These are phyloP conservation scores for Gymnopilus dilepis DNA, from an alignment of 768 basidiomycete genomes.

Conservation along the genomic window DNA sequence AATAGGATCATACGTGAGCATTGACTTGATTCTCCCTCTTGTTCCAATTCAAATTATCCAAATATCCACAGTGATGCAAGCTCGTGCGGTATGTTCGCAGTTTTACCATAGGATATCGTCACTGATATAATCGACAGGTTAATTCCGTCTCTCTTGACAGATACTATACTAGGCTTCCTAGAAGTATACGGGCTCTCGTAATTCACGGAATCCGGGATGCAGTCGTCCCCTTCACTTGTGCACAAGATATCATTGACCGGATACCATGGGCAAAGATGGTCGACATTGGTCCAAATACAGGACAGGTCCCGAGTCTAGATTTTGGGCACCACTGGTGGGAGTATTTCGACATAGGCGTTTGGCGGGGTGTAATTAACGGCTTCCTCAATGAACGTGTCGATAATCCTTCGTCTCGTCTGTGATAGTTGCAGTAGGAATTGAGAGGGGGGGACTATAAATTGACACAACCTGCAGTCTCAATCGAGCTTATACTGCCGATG, in stretches of 20 bases:
- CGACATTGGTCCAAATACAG: constrained; percentile 32
- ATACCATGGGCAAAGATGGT: constrained; percentile 38
- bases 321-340: constrained; percentile 49
- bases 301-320: constrained; percentile 39
- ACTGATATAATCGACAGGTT: background rate
- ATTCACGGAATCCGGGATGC: constrained; percentile 47
- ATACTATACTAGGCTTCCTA: constrained; percentile 33
- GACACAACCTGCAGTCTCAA: background rate
- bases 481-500: constrained; percentile 18
- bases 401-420: background rate
- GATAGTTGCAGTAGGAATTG: background rate
- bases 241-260: constrained; percentile 35
- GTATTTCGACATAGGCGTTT: constrained; percentile 42
- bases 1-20: background rate
- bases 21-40: background rate
- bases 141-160: constrained; percentile 32
- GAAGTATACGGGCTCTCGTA: constrained; percentile 40
- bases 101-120: background rate
- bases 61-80: background rate
- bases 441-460: background rate
- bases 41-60: background rate
- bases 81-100: background rate
- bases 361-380: constrained; percentile 37
- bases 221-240: constrained; percentile 39
- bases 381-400: constrained; percentile 27